These are phyloP conservation scores for Alternaria hordeiaustralica DNA, from an alignment of 2,329 filamentous ascomycete species.

Conservation along the genomic window DNA sequence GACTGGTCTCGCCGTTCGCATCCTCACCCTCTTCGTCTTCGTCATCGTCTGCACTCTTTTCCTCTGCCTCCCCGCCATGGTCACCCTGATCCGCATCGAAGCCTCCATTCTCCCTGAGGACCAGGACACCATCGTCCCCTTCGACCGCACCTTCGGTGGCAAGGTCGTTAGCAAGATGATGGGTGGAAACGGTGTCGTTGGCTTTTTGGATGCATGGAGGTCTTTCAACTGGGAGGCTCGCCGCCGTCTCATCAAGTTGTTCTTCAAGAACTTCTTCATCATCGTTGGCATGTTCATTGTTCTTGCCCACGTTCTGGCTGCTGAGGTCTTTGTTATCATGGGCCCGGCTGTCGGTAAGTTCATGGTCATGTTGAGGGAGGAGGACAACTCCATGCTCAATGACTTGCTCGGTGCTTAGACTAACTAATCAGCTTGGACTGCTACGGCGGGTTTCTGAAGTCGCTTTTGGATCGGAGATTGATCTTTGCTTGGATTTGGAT, in stretches of 20 bases:
- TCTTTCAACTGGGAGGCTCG: slow-evolving; percentile 77
- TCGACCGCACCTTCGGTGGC: slow-evolving; percentile 85
- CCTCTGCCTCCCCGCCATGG: slow-evolving; percentile 77
- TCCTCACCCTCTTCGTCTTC: slow-evolving; percentile 47
- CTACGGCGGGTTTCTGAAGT: neutral
- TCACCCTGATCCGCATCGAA: slow-evolving; percentile 81
- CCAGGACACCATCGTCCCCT: slow-evolving; percentile 83
- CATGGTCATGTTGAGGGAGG: slow-evolving; percentile 9
- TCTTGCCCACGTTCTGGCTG: slow-evolving; percentile 58
- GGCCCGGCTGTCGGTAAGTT: slow-evolving; percentile 39
- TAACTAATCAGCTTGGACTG: neutral
- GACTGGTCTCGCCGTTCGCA: slow-evolving; percentile 50
- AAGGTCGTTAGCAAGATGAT: slow-evolving; percentile 76
- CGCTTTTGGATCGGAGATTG: neutral
- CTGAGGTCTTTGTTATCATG: slow-evolving; percentile 60
- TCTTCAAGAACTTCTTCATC: slow-evolving; percentile 72
- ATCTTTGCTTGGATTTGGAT: neutral
- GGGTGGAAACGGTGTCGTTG: slow-evolving; percentile 73
- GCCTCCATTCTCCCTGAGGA: slow-evolving; percentile 84
- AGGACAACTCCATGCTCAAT: neutral
- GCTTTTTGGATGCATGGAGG: slow-evolving; percentile 78
- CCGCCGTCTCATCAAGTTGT: slow-evolving; percentile 75
- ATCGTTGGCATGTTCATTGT: slow-evolving; percentile 55
- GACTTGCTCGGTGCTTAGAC: neutral
- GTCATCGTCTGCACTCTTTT: slow-evolving; percentile 64